Conservation (phyloP, 257 asterid genomes). For the Solanum verrucosum region DNA sequence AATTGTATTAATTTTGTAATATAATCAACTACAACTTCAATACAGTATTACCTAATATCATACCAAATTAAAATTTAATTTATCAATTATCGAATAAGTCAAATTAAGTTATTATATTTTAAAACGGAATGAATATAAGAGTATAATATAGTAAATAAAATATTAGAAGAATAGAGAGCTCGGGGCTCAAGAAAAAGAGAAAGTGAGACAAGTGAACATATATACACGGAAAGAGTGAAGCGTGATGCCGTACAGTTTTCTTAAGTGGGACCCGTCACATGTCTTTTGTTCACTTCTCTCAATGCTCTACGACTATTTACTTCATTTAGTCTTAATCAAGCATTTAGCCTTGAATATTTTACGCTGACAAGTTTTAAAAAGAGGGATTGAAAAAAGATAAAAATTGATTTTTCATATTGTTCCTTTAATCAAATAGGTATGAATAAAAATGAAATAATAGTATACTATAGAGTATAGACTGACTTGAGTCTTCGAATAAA, state of each 20-base stretch:
- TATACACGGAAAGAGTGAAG: constrained; percentile 1
- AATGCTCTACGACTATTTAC: background rate
- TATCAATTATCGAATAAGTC: too few relatives aligned
- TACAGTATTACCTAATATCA: background rate
- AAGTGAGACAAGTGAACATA: background rate
- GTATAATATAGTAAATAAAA: background rate
- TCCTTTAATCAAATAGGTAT: background rate
- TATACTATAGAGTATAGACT: too few relatives aligned
- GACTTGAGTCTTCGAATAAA: background rate
- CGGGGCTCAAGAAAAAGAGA: background rate
- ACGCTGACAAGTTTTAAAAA: background rate
- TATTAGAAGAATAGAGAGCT: background rate
- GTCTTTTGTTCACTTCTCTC: background rate
- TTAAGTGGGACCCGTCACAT: background rate
- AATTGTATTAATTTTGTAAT: too few relatives aligned
- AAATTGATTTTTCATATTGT: background rate
- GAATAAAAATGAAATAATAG: too few relatives aligned
- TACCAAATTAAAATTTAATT: too few relatives aligned
- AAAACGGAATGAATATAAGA: background rate
- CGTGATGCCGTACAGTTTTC: background rate
- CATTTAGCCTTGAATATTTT: background rate
- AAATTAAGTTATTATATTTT: too few relatives aligned
- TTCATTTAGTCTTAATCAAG: background rate
- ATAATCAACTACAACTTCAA: too few relatives aligned
- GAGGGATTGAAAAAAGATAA: background rate